Conservation (phyloP, 139 green algal species). For the Chlorella sp. region DNA sequence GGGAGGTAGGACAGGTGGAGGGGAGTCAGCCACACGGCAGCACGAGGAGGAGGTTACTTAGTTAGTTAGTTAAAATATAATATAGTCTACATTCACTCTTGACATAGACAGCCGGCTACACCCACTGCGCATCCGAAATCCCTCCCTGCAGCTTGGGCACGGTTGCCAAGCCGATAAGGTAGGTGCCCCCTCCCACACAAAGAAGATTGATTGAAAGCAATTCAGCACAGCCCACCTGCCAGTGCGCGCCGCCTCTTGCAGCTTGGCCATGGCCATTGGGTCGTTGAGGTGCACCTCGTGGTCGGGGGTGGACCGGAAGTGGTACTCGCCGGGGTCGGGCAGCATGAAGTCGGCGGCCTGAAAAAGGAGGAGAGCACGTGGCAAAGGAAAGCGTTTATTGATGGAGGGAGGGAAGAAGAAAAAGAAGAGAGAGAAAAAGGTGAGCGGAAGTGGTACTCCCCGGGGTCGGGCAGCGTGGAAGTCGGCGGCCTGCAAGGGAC, state of each 20-base stretch:
- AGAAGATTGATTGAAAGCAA: too few relatives aligned
- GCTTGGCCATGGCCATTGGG: slow-evolving; percentile 86
- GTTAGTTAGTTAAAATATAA: too few relatives aligned
- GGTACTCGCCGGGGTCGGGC: slow-evolving; percentile 84
- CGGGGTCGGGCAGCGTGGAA: slow-evolving; percentile 69
- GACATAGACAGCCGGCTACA: too few relatives aligned
- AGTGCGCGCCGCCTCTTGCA: slow-evolving; percentile 79
- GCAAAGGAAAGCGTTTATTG: too few relatives aligned
- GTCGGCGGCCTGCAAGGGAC: neutral
- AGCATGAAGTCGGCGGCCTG: slow-evolving; percentile 41
- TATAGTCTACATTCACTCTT: too few relatives aligned
- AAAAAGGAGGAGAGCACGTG: neutral
- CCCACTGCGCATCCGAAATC: too few relatives aligned
- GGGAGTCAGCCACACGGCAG: too few relatives aligned
- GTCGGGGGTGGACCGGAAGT: slow-evolving; percentile 66
- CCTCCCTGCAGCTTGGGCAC: too few relatives aligned
- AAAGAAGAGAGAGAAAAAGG: neutral
- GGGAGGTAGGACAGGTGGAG: too few relatives aligned
- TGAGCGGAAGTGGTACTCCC: slow-evolving; percentile 87
- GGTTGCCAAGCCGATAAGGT: too few relatives aligned
- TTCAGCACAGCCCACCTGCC: slow-evolving; percentile 45
- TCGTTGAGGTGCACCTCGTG: slow-evolving; percentile 95
- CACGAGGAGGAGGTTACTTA: too few relatives aligned
- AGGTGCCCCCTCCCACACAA: too few relatives aligned
- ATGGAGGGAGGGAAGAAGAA: neutral